A percentile compares a stretch with the other conserved stretches of the same genome.
These are phyloP conservation scores for Exophiala dermatitidis DNA, from an alignment of 2,329 filamentous ascomycete species.

Conservation along the genomic window DNA sequence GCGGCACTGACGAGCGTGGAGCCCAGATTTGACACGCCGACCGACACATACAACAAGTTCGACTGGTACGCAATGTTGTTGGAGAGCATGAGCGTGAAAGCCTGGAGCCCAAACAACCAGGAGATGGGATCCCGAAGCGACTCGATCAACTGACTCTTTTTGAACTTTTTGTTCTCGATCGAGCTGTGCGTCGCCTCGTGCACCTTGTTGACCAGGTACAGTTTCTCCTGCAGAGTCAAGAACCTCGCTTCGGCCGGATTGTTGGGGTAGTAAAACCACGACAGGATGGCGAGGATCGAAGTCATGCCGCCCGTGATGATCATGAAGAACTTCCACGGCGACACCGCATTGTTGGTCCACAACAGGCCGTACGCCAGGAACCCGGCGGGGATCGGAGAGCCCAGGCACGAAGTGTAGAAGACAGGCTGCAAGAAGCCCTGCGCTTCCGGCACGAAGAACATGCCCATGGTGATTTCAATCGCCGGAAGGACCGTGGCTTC, in stretches of 20 bases:
- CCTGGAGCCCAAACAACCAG: constrained; percentile 33
- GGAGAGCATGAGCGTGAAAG: constrained; percentile 36
- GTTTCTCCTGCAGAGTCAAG: constrained; percentile 31
- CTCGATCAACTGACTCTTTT: constrained; percentile 31
- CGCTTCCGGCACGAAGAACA: constrained; percentile 38
- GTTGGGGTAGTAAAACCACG: constrained; percentile 28
- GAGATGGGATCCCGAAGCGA: constrained; percentile 31
- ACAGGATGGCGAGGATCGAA: constrained; percentile 27
- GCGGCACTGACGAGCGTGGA: constrained; percentile 45
- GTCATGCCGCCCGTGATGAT: constrained; percentile 36
- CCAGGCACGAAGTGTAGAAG: constrained; percentile 38
- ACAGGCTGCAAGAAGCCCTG: constrained; percentile 29
- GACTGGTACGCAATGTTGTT: constrained; percentile 38
- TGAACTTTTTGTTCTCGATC: constrained; percentile 35
- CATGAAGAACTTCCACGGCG: constrained; percentile 36
- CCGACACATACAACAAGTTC: constrained; percentile 40
- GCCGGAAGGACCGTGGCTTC: constrained; percentile 51
- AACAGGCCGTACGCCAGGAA: constrained; percentile 40
- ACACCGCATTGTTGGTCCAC: constrained; percentile 29
- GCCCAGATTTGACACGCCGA: constrained; percentile 45
- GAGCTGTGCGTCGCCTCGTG: constrained; percentile 33
- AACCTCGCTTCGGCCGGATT: constrained; percentile 32
- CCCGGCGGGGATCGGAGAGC: constrained; percentile 35
- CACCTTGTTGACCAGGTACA: constrained; percentile 33
- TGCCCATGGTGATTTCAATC: constrained; percentile 39